Conservation (phyloP, 2,329 filamentous ascomycete genomes). For the Hypoxylon sp. region DNA sequence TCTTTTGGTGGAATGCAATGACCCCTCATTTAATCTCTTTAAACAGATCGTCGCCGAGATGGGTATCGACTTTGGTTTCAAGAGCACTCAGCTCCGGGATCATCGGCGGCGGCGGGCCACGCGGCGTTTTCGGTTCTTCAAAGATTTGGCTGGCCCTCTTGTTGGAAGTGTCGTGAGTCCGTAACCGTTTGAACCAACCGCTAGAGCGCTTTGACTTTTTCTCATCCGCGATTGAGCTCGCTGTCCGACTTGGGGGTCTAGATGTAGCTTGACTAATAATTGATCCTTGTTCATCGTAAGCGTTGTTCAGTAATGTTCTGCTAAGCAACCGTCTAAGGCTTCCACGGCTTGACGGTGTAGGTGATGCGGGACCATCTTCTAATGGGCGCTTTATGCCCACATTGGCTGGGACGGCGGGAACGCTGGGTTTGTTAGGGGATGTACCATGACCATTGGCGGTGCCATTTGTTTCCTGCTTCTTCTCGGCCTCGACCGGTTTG, state of each 20-base stretch:
- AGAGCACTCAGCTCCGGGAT: slow-evolving; percentile 71
- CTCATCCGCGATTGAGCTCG: slow-evolving; percentile 65
- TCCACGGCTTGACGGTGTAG: slow-evolving; percentile 66
- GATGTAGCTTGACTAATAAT: slow-evolving; percentile 55
- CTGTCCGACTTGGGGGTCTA: slow-evolving; percentile 67
- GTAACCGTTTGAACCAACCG: slow-evolving; percentile 72
- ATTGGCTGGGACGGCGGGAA: slow-evolving; percentile 50
- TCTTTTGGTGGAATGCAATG: slow-evolving; percentile 25
- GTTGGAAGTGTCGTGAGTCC: slow-evolving; percentile 56
- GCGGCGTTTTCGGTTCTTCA: slow-evolving; percentile 59
- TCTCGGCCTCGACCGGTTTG: slow-evolving; percentile 44
- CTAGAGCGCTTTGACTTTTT: slow-evolving; percentile 70
- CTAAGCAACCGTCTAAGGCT: slow-evolving; percentile 72
- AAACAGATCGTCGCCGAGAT: slow-evolving; percentile 69
- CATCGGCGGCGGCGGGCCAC: slow-evolving; percentile 71
- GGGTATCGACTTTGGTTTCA: slow-evolving; percentile 64
- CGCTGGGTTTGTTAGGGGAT: slow-evolving; percentile 53
- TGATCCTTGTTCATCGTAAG: slow-evolving; percentile 63
- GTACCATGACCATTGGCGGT: slow-evolving; percentile 60
- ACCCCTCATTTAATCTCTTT: slow-evolving; percentile 69
- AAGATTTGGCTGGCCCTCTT: slow-evolving; percentile 63
- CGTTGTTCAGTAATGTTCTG: slow-evolving; percentile 68
- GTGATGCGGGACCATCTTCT: slow-evolving; percentile 68
- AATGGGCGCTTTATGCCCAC: slow-evolving; percentile 65
- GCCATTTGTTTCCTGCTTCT: slow-evolving; percentile 50